Conservation (phyloP, 2,329 filamentous ascomycete genomes). For the Hypoxylon sp. region DNA sequence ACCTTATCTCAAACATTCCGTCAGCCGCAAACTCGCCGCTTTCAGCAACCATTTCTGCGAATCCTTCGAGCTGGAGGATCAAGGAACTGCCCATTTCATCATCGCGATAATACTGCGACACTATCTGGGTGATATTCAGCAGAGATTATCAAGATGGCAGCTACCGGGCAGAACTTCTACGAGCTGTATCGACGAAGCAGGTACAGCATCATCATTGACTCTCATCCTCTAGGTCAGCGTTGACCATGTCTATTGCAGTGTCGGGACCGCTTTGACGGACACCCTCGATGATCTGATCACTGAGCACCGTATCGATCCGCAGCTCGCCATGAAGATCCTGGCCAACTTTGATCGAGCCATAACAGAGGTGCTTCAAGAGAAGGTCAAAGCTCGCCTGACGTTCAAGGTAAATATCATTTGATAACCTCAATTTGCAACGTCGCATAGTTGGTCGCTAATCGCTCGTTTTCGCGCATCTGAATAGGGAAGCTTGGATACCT, state of each 20-base stretch:
- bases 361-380: slow-evolving; percentile 89
- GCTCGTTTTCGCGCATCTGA: slow-evolving; percentile 1
- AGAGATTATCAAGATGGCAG: slow-evolving; percentile 54
- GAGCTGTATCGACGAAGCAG: slow-evolving; percentile 99
- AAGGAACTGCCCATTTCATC: slow-evolving; percentile 1
- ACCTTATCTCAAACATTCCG: slow-evolving; percentile 31
- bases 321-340: slow-evolving; percentile 98
- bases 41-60: slow-evolving; percentile 22
- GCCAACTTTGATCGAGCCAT: slow-evolving; percentile 95
- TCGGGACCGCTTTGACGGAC: slow-evolving; percentile 93
- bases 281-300: slow-evolving; percentile 97
- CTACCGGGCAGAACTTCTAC: slow-evolving; percentile 76
- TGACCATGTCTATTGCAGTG: slow-evolving; percentile 66
- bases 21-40: slow-evolving; percentile 19
- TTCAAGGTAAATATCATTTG: slow-evolving; percentile 81
- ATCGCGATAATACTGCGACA: slow-evolving; percentile 13
- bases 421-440: not conserved
- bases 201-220: slow-evolving; percentile 64
- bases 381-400: slow-evolving; percentile 88
- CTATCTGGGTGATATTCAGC: not conserved
- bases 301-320: slow-evolving; percentile 93
- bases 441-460: slow-evolving; percentile 3
- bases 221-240: slow-evolving; percentile 18
- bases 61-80: not conserved
- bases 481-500: slow-evolving; percentile 96